phyloP scores from a whole-genome alignment of 371 early-diverging fungal species.

The Thermomucor indicae-seudaticae region DNA sequence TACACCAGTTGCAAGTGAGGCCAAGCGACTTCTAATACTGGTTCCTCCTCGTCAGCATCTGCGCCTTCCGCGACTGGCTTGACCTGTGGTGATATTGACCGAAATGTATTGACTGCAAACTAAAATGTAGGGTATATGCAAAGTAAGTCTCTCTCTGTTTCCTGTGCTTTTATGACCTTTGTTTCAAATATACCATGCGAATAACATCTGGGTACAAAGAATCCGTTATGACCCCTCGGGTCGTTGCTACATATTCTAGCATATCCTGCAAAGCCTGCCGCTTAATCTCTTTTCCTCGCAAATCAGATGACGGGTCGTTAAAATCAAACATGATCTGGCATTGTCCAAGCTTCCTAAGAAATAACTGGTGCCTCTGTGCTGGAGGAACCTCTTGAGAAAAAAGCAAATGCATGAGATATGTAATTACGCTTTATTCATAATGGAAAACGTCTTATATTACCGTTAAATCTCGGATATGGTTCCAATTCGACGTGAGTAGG shows the following conservation, averaged over 20 bases:
- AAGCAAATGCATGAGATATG: slow-evolving; percentile 3
- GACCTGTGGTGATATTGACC: slow-evolving; percentile 91
- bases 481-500: slow-evolving; percentile 73
- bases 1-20: slow-evolving; percentile 97
- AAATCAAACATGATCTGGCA: slow-evolving; percentile 95
- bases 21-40: slow-evolving; percentile 93
- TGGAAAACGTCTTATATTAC: slow-evolving; percentile 29
- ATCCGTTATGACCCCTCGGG: slow-evolving; percentile 82
- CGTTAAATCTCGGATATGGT: slow-evolving; percentile 72
- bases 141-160: no score
- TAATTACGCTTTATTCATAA: slow-evolving; percentile 1
- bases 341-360: slow-evolving; percentile 84
- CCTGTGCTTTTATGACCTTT: no score
- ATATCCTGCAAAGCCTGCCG: slow-evolving; percentile 87
- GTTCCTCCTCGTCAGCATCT: slow-evolving; percentile 98
- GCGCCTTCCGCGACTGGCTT: slow-evolving; percentile 90
- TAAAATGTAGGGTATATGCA: slow-evolving; percentile 22
- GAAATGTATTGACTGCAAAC: slow-evolving; percentile 90
- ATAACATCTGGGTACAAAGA: slow-evolving; percentile 88
- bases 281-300: slow-evolving; percentile 94
- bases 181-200: slow-evolving; percentile 70
- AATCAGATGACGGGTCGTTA: slow-evolving; percentile 79
- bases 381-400: slow-evolving; percentile 64
- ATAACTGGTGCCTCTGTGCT: slow-evolving; percentile 73
- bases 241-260: slow-evolving; percentile 86